These are phyloP conservation scores for Fraxinus angustifolia DNA, from an alignment of 305 asterid species.

Conservation along the genomic window DNA sequence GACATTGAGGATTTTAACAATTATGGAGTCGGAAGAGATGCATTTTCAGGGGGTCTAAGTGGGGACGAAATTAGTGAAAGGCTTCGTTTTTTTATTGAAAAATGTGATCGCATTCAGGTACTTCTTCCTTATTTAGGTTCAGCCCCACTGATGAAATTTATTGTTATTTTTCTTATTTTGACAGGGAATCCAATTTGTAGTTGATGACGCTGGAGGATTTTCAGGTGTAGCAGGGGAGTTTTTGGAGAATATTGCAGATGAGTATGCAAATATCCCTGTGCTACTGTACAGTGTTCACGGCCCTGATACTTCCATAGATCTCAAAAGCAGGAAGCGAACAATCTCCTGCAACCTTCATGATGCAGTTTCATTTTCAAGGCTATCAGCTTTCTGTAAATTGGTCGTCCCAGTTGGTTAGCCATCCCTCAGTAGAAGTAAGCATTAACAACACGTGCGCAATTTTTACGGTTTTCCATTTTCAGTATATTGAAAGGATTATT, in stretches of 20 bases:
- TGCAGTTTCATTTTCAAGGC: slow-evolving; percentile 78
- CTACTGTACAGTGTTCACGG: slow-evolving; percentile 56
- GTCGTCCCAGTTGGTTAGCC: slow-evolving; percentile 80
- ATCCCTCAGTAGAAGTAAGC: slow-evolving; percentile 65
- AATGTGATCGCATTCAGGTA: slow-evolving; percentile 94
- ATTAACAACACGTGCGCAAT: background rate
- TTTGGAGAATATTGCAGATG: slow-evolving; percentile 83
- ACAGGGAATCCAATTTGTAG: slow-evolving; percentile 81
- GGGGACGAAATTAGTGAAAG: slow-evolving; percentile 81
- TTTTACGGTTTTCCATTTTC: background rate
- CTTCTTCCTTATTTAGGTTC: background rate
- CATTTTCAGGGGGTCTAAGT: slow-evolving; percentile 42
- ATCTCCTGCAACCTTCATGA: slow-evolving; percentile 63
- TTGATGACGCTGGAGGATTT: slow-evolving; percentile 87
- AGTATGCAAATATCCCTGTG: slow-evolving; percentile 73
- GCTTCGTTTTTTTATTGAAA: slow-evolving; percentile 89
- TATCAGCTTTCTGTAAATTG: slow-evolving; percentile 70
- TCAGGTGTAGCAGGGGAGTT: slow-evolving; percentile 80
- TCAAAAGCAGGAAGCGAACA: slow-evolving; percentile 46
- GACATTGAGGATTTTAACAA: slow-evolving; percentile 52
- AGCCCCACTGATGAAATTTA: slow-evolving; percentile 1
- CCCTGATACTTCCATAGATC: slow-evolving; percentile 41
- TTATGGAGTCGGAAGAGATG: slow-evolving; percentile 76
- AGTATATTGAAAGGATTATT: background rate
- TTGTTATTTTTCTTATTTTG: slow-evolving; percentile 12